Percentiles rank a stretch among this genome's conserved stretches.
phyloP scores from a whole-genome alignment of 306 rosid species.

The Prunus dulcis region DNA sequence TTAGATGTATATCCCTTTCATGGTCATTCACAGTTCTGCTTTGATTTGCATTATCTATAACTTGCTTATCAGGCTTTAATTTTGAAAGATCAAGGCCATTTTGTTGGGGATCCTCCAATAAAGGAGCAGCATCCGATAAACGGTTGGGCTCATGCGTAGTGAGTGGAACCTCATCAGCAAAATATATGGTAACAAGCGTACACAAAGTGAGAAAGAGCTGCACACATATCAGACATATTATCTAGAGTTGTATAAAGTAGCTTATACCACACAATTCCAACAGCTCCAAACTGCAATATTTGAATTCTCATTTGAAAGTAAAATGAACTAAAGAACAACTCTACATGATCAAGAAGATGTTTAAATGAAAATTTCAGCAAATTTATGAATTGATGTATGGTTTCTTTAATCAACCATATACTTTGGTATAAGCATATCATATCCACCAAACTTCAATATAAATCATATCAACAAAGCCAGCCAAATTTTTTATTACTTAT shows the following conservation, averaged over 20 bases:
- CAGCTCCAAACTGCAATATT: conserved; percentile 2
- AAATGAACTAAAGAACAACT: not conserved
- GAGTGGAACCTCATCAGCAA: conserved; percentile 92
- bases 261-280: not conserved
- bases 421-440: not conserved
- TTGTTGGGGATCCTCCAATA: conserved; percentile 64
- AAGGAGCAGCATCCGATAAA: conserved; percentile 77
- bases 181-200: conserved; percentile 79
- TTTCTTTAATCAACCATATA: not conserved
- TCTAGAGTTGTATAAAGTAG: conserved; percentile 19
- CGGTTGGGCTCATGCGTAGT: conserved; percentile 42
- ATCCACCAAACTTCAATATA: not conserved
- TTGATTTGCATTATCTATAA: conserved; percentile 27
- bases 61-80: conserved; percentile 34
- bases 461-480: not conserved
- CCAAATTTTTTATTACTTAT: not conserved
- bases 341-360: not conserved
- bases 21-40: conserved; percentile 27
- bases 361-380: not conserved
- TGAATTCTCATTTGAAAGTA: not conserved
- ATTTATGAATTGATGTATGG: not conserved
- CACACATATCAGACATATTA: conserved; percentile 24
- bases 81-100: conserved; percentile 47
- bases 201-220: conserved; percentile 86
- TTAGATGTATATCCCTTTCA: conserved; percentile 37